Evolutionary conservation across 352 stramenopile species (phyloP), one percentile per base, ranked within the genome.

Genomic region (Globisporangium rhizosaccharum): DNA sequence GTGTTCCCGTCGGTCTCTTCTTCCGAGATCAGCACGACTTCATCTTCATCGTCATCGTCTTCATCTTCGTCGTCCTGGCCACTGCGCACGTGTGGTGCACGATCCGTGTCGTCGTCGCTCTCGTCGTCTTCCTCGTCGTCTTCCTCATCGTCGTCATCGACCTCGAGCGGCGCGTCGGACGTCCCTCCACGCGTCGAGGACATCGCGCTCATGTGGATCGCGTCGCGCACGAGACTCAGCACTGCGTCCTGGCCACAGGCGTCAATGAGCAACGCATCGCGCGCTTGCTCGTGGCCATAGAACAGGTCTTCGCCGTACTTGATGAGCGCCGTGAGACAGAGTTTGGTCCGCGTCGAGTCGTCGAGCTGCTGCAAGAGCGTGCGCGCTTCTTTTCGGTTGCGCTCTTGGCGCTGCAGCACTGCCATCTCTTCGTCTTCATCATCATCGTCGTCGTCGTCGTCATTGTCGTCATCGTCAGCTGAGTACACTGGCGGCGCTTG

Each of bases 281-380:
- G 77, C 5, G 73, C 73, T 10, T 64, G 49, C 53, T 90, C 79
- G 50, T 87, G 79, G 18, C 75, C 75, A 10, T 75, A 75, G 53
- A 90, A 87, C 23, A 87, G 54, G 62, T 87, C 77, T 51, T 85
- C 76, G 3, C 79, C 76, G 52, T 87, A 87, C 41, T 89, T 89
- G 55, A 86, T 71, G 52, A 89, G 53, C 23, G 79, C 79, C 5
- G 66, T 80, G 1, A 89, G 58, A 47, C 75, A 81, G 53, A 89
- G 60, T 45, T 77, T 85, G 53, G 71, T 87, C 1, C 79, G 67
- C 17, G 73, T 61, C 49, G 76, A 77, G 57, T 81, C 66, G 61
- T 86, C 73, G 52, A 89, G 51, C 45, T 87, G 73, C 28, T 60
- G 51, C 48, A 89, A 47, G 36, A 89, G 45, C 11, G 75, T 52